A percentile compares a stretch with the other conserved stretches of the same genome.
These are phyloP conservation scores for Phytophthora boehmeriae DNA, from an alignment of 352 stramenopile species.

Conservation along the genomic window DNA sequence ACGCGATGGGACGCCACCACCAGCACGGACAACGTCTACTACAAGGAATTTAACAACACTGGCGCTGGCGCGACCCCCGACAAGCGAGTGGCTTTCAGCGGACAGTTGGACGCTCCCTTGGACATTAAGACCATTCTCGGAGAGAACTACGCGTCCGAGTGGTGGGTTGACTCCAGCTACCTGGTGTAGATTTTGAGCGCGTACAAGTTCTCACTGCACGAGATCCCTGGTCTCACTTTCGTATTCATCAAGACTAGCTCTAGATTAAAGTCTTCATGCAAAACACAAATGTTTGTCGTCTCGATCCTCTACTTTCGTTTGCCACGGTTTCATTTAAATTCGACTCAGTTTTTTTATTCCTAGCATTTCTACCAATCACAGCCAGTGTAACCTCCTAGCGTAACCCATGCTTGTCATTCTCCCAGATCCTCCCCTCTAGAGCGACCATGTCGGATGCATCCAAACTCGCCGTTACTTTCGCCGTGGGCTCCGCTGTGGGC, in stretches of 20 bases:
- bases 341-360: too few relatives aligned
- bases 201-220: not conserved
- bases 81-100: constrained; percentile 21
- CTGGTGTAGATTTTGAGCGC: constrained; percentile 10
- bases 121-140: constrained; percentile 26
- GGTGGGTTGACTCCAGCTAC: constrained; percentile 24
- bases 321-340: too few relatives aligned
- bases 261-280: too few relatives aligned
- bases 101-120: constrained; percentile 7
- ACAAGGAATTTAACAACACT: constrained; percentile 25
- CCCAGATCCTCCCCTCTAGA: too few relatives aligned
- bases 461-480: constrained; percentile 34
- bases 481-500: constrained; percentile 29
- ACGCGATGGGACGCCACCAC: constrained; percentile 15
- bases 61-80: constrained; percentile 12
- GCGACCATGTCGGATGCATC: constrained; percentile 26
- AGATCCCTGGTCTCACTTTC: too few relatives aligned
- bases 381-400: too few relatives aligned
- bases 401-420: too few relatives aligned
- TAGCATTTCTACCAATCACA: too few relatives aligned
- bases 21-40: constrained; percentile 24
- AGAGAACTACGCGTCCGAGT: constrained; percentile 14
- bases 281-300: too few relatives aligned
- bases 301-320: too few relatives aligned
- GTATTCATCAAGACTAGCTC: too few relatives aligned